Evolutionary conservation across 2,329 filamentous ascomycete species (phyloP).

Genomic region (Karstenula rhodostoma): DNA sequence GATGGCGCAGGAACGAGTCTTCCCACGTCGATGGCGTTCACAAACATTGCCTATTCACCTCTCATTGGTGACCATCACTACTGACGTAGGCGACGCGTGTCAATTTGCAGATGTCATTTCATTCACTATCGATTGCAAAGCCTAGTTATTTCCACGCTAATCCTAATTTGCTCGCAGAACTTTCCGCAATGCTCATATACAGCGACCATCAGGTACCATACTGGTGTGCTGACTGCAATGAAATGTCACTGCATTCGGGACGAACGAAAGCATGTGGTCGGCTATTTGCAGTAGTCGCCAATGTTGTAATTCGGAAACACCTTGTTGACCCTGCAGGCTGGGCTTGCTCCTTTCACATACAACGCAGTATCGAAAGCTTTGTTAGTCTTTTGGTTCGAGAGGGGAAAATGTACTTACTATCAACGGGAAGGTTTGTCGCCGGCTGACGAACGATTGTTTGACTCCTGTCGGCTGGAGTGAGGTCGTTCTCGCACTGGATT

Average conservation of each 20-base stretch:
- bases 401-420: conserved; percentile 15
- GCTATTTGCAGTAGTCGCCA: conserved; percentile 18
- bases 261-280: background rate
- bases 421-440: conserved; percentile 15
- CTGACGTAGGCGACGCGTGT: background rate
- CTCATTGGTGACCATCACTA: background rate
- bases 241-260: background rate
- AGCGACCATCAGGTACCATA: background rate
- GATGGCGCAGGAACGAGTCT: background rate
- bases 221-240: too few species aligned
- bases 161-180: background rate
- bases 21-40: background rate
- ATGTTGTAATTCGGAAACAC: conserved; percentile 21
- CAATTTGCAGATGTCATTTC: background rate
- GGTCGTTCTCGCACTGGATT: conserved; percentile 32
- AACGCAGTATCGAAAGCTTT: conserved; percentile 12
- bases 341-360: conserved; percentile 20
- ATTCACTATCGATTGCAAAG: background rate
- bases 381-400: background rate
- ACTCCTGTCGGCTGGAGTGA: conserved; percentile 26
- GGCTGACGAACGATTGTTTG: conserved; percentile 25
- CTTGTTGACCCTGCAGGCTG: conserved; percentile 15
- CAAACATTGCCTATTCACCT: background rate
- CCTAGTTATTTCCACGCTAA: background rate
- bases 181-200: background rate